Conservation (phyloP, 2,329 filamentous ascomycete species). For the Aspergillus sp. region DNA sequence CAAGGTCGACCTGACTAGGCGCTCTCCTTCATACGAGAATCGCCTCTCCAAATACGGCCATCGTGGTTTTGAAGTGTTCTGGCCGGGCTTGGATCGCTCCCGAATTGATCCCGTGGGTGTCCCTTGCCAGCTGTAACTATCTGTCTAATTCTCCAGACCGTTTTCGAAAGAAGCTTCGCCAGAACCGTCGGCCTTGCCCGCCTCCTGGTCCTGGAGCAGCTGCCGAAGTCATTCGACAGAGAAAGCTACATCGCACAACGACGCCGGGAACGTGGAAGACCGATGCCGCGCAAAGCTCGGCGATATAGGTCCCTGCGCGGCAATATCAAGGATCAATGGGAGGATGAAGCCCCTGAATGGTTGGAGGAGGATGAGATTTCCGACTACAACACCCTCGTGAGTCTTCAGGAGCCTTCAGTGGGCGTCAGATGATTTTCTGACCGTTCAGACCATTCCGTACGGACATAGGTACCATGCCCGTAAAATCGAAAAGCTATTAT, state of each 20-base stretch:
- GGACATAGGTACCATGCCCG: conserved; percentile 28
- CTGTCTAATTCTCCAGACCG: conserved; percentile 42
- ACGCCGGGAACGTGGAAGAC: conserved; percentile 62
- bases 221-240: conserved; percentile 59
- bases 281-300: conserved; percentile 35
- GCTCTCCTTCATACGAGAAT: conserved; percentile 81
- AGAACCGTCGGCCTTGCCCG: conserved; percentile 68
- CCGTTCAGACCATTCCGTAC: conserved; percentile 27
- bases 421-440: conserved; percentile 40
- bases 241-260: conserved; percentile 63
- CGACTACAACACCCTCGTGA: conserved; percentile 34
- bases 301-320: conserved; percentile 43
- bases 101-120: conserved; percentile 55
- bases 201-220: conserved; percentile 67
- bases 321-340: conserved; percentile 67
- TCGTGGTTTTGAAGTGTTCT: conserved; percentile 75
- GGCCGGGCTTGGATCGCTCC: conserved; percentile 63
- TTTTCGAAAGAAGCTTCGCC: conserved; percentile 72
- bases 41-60: conserved; percentile 77
- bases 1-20: conserved; percentile 65
- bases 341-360: conserved; percentile 81
- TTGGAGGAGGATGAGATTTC: conserved; percentile 65
- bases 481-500: conserved; percentile 70
- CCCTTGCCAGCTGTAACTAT: neutral
- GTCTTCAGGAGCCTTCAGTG: neutral